Evolutionary conservation across 2,329 filamentous ascomycete genomes (phyloP), one percentile per base, ranked within the genome.

Genomic region (Metarhizium guizhouense): DNA sequence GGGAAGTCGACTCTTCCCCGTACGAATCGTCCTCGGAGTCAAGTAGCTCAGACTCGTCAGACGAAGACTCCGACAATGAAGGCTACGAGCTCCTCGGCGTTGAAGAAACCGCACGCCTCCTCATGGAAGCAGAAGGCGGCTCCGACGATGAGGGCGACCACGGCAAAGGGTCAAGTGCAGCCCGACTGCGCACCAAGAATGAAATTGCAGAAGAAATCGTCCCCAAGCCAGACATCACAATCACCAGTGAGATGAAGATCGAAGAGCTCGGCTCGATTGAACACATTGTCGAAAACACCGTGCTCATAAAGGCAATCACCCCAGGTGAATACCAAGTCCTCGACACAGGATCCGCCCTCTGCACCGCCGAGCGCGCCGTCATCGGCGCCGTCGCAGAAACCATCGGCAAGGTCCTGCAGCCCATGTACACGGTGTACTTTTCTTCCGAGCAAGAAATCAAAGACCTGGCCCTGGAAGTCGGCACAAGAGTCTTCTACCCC

Each of bases 361-460:
- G 90, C 72, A 83, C 85, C 32, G 82, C 82, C 59, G 82, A 94
- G 62, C 81, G 90, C 53, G 81, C 79, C 20, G 81, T 96, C 32
- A 80, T 96, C 54, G 94, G 92, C 29, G 86, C 82, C 18, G 81
- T 97, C n/a, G 80, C 85, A 4, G 93, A 97, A 65, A 88, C 90
- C 5, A 81, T 97, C 38, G 94, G 93, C 50, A 83, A 88, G 65
- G 90, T 96, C 3, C 82, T 90, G 60, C 85, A 90, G 62, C 94
- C 94, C 8, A 77, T 92, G 62, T 99, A 97, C 72, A 88, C 87
- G 1, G 82, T 96, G 10, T 81, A 84, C 42, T 95, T 95, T 68
- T 78, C 81, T 16, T 85, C 81, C 51, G 74, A 81, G 1, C 80
- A 83, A 6, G 88, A 91, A 55, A 81, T 95, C 47, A 74, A 78